phyloP scores from a whole-genome alignment of 805 yeast species.

The Millerozyma miso region DNA sequence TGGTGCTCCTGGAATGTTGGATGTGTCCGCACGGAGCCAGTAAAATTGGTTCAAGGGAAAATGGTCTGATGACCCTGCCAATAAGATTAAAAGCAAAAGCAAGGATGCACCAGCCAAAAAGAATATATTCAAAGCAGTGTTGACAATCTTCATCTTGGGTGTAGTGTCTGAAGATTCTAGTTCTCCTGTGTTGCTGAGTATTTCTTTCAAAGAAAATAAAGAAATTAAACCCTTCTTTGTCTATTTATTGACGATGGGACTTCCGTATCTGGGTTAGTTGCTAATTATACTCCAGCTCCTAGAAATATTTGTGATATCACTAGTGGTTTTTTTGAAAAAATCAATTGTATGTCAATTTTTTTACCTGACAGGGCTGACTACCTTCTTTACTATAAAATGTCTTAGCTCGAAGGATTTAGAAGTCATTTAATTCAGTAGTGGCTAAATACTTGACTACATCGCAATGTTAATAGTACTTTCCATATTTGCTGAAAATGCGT shows the following conservation, averaged over 20 bases:
- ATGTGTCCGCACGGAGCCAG: conserved; percentile 77
- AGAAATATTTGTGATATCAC: too few relatives aligned
- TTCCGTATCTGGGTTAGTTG: too few relatives aligned
- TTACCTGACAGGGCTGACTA: background rate
- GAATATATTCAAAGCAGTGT: conserved; percentile 33
- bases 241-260: too few relatives aligned
- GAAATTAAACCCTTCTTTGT: too few relatives aligned
- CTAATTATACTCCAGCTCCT: too few relatives aligned
- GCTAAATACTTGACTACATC: background rate
- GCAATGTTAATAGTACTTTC: conserved; percentile 2
- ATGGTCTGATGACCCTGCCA: conserved; percentile 59
- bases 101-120: conserved; percentile 39
- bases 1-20: conserved; percentile 47
- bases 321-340: background rate
- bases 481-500: background rate
- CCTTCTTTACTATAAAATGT: background rate
- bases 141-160: conserved; percentile 25
- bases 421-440: conserved; percentile 3
- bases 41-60: conserved; percentile 67
- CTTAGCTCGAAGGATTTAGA: background rate
- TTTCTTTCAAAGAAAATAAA: too few relatives aligned
- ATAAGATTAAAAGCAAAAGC: conserved; percentile 52
- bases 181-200: background rate
- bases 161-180: background rate
- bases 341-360: background rate